Evolutionary conservation across 805 yeast species (phyloP).

Genomic region (Candida berthetii): DNA sequence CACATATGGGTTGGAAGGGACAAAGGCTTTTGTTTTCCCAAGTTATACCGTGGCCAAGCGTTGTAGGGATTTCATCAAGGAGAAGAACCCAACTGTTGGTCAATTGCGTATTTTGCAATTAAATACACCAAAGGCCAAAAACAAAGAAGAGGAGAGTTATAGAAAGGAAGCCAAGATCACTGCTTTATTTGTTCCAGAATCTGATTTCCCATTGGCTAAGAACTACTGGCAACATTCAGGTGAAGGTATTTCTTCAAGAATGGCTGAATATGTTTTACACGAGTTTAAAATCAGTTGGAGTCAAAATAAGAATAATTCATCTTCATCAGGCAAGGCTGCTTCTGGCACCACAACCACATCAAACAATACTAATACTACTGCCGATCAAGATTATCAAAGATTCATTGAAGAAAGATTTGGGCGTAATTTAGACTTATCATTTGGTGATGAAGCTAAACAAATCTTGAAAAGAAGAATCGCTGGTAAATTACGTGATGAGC

Average conservation of each 20-base stretch:
- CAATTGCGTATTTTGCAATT: constrained; percentile 61
- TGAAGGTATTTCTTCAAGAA: constrained; percentile 88
- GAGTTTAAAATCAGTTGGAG: constrained; percentile 33
- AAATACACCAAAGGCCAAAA: constrained; percentile 61
- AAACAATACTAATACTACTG: constrained; percentile 23
- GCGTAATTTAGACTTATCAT: constrained; percentile 73
- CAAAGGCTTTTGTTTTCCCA: constrained; percentile 70
- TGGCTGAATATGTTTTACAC: constrained; percentile 77
- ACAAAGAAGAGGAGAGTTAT: constrained; percentile 50
- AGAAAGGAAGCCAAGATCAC: constrained; percentile 66
- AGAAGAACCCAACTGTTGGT: constrained; percentile 23
- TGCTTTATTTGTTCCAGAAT: constrained; percentile 66
- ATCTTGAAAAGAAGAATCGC: constrained; percentile 74
- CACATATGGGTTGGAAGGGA: constrained; percentile 78
- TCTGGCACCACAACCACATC: too few relatives aligned
- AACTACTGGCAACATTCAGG: constrained; percentile 97
- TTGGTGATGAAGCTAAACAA: constrained; percentile 67
- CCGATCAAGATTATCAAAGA: constrained; percentile 44
- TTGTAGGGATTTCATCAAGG: constrained; percentile 72
- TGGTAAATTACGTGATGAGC: constrained; percentile 45
- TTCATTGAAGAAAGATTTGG: constrained; percentile 90
- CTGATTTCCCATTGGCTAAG: constrained; percentile 58
- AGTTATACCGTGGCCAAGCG: constrained; percentile 74
- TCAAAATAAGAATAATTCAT: not conserved
- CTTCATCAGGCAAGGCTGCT: not conserved